Base-by-base conservation (phyloP, 331 rosid genomes). In the Ulmus americana region DNA sequence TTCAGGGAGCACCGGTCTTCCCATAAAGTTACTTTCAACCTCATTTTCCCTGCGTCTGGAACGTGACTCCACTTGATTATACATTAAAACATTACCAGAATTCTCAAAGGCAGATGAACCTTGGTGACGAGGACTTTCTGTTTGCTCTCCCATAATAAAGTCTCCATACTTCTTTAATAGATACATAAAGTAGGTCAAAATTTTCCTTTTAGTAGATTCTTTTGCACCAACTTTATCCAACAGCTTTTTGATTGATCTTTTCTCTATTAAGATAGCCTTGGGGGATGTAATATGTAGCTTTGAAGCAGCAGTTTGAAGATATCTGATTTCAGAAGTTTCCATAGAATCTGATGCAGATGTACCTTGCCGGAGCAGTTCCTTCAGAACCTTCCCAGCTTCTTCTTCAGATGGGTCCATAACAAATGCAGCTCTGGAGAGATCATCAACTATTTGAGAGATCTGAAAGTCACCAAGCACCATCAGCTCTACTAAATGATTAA, bases 261-360 rank as follows among this genome's bases (percentile, higher is more conserved):
- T 80, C 80, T 94, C 99, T 41, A 65, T 71, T 59, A 85, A 2
- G 65, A 90, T 20, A 70, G 81, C 83, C 79, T 53, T 94, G 16
- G 56, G 14, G 11, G 97, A 77, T 67, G 85, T 78, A 47, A 94
- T 72, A 28, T 79, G 67, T 70, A 94, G 87, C 72, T 79, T 74
- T 66, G 80, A 75, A 69, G 87, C 82, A 47, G 90, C 97, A 73
- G 77, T 68, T 73, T 87, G 84, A 70, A 94, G 78, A 74, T 90
- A 83, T 73, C 40, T 71, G 58, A 85, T 61, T 75, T 83, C 89
- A 62, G 77, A 80, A 43, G 56, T 69, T n/a, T 84, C 84, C 63
- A 15, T 20, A 11, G 84, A 76, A 45, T 81, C 85, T 39, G 86
- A 73, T 22, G 73, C 45, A n/a, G 80, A 79, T 67, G 70, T 41